These are phyloP conservation scores for Tagetes erecta DNA, from an alignment of 129 eudicot genomes.

Conservation along the genomic window DNA sequence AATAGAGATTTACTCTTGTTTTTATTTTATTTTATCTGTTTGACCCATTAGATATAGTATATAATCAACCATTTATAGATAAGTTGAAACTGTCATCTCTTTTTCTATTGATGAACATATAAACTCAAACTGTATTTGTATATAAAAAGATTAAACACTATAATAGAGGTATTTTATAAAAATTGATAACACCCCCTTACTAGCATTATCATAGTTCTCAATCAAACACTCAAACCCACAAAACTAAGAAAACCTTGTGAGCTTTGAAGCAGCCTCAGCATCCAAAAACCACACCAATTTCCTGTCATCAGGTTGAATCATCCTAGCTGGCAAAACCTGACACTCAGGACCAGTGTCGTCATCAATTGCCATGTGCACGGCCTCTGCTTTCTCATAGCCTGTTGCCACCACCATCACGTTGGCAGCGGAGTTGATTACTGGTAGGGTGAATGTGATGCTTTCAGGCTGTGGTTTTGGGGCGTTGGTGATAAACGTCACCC, in stretches of 20 bases:
- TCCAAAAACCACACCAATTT: conserved; percentile 77
- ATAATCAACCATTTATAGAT: not conserved
- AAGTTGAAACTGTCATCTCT: not conserved
- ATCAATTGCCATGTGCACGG: conserved; percentile 42
- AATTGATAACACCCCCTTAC: not conserved
- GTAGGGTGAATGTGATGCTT: conserved; percentile 62
- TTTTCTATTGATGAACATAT: not conserved
- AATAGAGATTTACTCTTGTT: no score
- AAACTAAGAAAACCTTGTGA: conserved; percentile 33
- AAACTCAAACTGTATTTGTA: not conserved
- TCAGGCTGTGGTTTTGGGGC: conserved; percentile 64
- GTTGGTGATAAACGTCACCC: conserved; percentile 59
- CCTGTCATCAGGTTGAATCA: conserved; percentile 58
- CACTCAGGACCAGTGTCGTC: conserved; percentile 36
- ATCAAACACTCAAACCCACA: conserved; percentile 1
- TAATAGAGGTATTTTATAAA: no score
- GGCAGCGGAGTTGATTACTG: conserved; percentile 69
- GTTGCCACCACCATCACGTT: conserved; percentile 57
- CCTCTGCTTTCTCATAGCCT: conserved; percentile 59
- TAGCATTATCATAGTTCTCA: not conserved
- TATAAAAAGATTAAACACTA: not conserved
- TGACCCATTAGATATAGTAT: not conserved
- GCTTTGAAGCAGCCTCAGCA: conserved; percentile 58
- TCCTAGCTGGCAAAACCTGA: conserved; percentile 51
- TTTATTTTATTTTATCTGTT: not conserved